phyloP scores from a whole-genome alignment of 2,329 filamentous ascomycete species.

The Stagonosporopsis vannaccii region DNA sequence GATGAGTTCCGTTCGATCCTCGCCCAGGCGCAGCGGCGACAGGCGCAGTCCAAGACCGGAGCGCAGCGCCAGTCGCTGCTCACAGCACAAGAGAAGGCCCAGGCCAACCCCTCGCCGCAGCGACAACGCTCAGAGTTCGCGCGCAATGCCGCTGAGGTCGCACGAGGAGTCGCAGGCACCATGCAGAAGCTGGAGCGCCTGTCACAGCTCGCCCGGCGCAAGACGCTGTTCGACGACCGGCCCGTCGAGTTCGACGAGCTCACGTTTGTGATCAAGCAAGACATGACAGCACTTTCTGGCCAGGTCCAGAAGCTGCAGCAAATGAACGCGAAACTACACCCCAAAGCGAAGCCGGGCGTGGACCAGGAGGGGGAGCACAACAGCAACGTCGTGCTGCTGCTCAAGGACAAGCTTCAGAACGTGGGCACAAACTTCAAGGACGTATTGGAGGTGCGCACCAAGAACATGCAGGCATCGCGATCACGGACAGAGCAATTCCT shows the following conservation, averaged over 20 bases:
- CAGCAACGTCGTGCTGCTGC: conserved; percentile 91
- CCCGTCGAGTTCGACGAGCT: conserved; percentile 97
- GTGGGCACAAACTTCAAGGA: conserved; percentile 97
- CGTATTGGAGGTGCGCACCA: conserved; percentile 92
- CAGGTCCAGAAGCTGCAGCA: conserved; percentile 85
- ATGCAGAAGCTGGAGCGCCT: conserved; percentile 96
- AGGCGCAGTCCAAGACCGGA: conserved; percentile 77
- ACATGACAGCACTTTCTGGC: conserved; percentile 83
- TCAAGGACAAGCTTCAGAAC: conserved; percentile 90
- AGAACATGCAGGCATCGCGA: conserved; percentile 94
- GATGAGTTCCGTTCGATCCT: conserved; percentile 94
- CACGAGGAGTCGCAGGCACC: conserved; percentile 86
- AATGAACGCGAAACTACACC: conserved; percentile 79
- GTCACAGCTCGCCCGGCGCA: conserved; percentile 91
- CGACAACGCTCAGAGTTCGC: conserved; percentile 85
- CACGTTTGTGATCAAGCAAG: conserved; percentile 98
- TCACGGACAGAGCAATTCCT: conserved; percentile 97
- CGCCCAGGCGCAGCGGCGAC: conserved; percentile 80
- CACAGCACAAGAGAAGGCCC: conserved; percentile 68
- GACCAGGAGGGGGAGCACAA: conserved; percentile 95
- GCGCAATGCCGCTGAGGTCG: conserved; percentile 88
- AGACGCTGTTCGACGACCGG: conserved; percentile 95
- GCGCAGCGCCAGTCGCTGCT: conserved; percentile 83
- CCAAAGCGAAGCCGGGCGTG: conserved; percentile 58
- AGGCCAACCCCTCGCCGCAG: conserved; percentile 61